Evolutionary conservation across 257 asterid species (phyloP).

Genomic region (Orobanche coerulescens): DNA sequence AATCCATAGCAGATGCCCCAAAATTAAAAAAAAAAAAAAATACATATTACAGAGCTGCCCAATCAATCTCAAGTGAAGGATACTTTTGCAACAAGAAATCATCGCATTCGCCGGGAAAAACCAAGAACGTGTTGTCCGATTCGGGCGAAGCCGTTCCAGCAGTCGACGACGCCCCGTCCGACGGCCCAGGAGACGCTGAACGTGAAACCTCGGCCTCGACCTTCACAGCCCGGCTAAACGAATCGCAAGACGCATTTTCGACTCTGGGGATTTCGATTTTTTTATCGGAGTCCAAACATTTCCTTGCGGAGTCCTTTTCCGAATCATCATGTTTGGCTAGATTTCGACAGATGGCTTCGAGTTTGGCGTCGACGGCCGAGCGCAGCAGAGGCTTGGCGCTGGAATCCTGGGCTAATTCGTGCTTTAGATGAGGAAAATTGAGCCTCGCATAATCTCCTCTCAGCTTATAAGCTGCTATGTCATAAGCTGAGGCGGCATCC

Average conservation of each 20-base stretch:
- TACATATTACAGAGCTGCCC: constrained; percentile 56
- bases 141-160: constrained; percentile 44
- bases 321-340: constrained; percentile 46
- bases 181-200: constrained; percentile 25
- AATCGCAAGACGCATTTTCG: neutral
- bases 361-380: constrained; percentile 79
- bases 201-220: constrained; percentile 38
- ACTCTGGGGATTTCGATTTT: neutral
- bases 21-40: neutral
- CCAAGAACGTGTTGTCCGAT: constrained; percentile 37
- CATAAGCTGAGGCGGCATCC: constrained; percentile 85
- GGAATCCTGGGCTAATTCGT: constrained; percentile 42
- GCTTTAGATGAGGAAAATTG: constrained; percentile 65
- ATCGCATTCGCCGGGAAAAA: constrained; percentile 31
- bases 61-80: constrained; percentile 92
- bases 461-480: constrained; percentile 77
- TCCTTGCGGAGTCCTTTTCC: neutral
- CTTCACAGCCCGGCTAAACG: constrained; percentile 31
- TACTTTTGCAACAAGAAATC: constrained; percentile 48
- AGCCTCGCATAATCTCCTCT: constrained; percentile 80
- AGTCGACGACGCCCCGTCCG: constrained; percentile 28
- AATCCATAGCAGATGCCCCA: constrained; percentile 60
- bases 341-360: constrained; percentile 58
- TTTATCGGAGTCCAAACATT: neutral
- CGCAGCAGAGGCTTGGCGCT: constrained; percentile 56